Conservation (phyloP, 2,329 filamentous ascomycete species). For the Botryosphaeria dothidea region DNA sequence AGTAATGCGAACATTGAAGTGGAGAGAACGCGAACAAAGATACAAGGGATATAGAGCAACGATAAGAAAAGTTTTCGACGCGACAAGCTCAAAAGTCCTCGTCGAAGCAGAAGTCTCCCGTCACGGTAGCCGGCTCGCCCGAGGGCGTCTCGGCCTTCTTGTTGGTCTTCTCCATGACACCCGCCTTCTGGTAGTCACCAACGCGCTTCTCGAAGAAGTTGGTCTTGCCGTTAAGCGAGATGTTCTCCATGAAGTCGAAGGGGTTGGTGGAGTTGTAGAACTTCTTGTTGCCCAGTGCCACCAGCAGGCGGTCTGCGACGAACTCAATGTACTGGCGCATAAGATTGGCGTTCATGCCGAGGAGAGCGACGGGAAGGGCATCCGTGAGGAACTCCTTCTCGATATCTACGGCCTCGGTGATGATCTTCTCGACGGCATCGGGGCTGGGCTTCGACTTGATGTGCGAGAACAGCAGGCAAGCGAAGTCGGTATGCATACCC, state of each 20-base stretch:
- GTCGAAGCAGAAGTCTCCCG: slow-evolving; percentile 86
- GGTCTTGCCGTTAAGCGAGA: slow-evolving; percentile 97
- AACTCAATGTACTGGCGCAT: slow-evolving; percentile 99
- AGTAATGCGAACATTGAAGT: slow-evolving; percentile 28
- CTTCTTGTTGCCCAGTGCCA: slow-evolving; percentile 93
- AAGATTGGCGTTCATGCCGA: slow-evolving; percentile 94
- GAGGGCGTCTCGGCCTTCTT: slow-evolving; percentile 52
- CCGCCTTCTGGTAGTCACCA: slow-evolving; percentile 98
- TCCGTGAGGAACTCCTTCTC: slow-evolving; percentile 99
- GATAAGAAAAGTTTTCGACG: slow-evolving; percentile 22
- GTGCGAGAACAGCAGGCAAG: slow-evolving; percentile 96
- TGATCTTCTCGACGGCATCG: slow-evolving; percentile 80
- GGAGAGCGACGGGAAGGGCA: slow-evolving; percentile 85
- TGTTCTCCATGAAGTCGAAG: slow-evolving; percentile 99
- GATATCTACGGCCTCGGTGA: slow-evolving; percentile 88
- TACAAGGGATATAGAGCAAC: slow-evolving; percentile 26
- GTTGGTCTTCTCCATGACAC: slow-evolving; percentile 93
- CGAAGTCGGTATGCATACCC: slow-evolving; percentile 99
- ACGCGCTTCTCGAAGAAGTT: slow-evolving; percentile 99
- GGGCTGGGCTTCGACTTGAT: slow-evolving; percentile 87
- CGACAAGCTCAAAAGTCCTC: slow-evolving; percentile 80
- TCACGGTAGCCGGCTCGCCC: slow-evolving; percentile 46
- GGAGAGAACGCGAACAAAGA: slow-evolving; percentile 20
- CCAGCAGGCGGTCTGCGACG: slow-evolving; percentile 89
- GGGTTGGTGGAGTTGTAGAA: slow-evolving; percentile 91